A percentile compares a stretch with the other conserved stretches of the same genome.
Evolutionary conservation across 139 green algal species (phyloP).

Genomic region (Diplosphaera chodatii): DNA sequence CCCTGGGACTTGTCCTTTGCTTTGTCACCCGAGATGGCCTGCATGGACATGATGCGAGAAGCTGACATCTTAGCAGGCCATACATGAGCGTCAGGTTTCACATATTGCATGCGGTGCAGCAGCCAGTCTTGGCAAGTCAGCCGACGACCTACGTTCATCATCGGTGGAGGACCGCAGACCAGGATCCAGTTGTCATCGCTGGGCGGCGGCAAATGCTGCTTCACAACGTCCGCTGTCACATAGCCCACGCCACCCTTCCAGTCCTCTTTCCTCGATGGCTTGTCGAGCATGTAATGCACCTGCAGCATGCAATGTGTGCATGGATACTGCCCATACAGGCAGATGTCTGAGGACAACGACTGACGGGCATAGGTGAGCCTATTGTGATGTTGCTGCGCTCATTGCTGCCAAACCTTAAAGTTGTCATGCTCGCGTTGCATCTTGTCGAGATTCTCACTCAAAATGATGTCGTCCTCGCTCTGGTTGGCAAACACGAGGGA

Average conservation of each 20-base stretch:
- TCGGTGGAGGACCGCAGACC: conserved; percentile 62
- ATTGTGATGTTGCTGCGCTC: no score
- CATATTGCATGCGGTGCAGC: no score
- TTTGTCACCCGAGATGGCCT: conserved; percentile 42
- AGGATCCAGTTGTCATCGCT: conserved; percentile 49
- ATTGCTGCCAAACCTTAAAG: conserved; percentile 38
- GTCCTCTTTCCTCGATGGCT: neutral
- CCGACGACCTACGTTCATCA: conserved; percentile 49
- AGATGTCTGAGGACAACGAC: no score
- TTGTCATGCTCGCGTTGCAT: conserved; percentile 43
- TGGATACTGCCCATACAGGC: no score
- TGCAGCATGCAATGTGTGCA: no score
- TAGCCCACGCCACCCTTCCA: conserved; percentile 46
- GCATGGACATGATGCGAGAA: no score
- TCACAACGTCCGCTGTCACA: conserved; percentile 46
- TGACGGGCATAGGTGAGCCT: no score
- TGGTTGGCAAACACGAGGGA: conserved; percentile 62
- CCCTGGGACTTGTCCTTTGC: conserved; percentile 41
- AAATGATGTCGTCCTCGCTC: conserved; percentile 60
- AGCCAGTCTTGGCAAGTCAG: no score
- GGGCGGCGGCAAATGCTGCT: conserved; percentile 41
- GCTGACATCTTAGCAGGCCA: no score
- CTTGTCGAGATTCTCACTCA: conserved; percentile 45
- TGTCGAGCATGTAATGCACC: conserved; percentile 62
- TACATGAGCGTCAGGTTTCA: no score